Evolutionary conservation across 805 yeast species (phyloP).

Genomic region (Novakomyces olei): DNA sequence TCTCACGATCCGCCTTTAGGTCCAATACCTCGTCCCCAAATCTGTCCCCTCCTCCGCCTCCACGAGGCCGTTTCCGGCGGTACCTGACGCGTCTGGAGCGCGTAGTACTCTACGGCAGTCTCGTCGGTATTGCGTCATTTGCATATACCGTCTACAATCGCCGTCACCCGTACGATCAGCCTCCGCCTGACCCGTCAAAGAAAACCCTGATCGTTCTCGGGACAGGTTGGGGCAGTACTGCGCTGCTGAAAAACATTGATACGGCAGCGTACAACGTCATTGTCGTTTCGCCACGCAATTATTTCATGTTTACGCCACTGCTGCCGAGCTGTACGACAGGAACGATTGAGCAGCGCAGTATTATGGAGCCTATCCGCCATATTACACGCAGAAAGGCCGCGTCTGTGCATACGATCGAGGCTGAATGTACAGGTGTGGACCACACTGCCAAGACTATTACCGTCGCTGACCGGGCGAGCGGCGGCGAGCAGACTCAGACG

Average conservation of each 20-base stretch:
- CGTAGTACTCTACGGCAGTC: too few species aligned
- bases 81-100: too few species aligned
- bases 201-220: conserved; percentile 43
- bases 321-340: conserved; percentile 91
- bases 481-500: background rate
- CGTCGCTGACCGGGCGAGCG: conserved; percentile 23
- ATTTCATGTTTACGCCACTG: conserved; percentile 81
- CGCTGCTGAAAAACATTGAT: conserved; percentile 64
- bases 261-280: conserved; percentile 73
- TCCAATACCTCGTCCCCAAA: too few species aligned
- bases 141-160: conserved; percentile 18
- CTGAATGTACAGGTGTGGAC: conserved; percentile 33
- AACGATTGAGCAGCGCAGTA: conserved; percentile 33
- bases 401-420: conserved; percentile 32
- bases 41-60: too few species aligned
- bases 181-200: conserved; percentile 32
- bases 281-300: conserved; percentile 82
- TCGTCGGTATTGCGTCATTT: too few species aligned
- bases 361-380: conserved; percentile 31
- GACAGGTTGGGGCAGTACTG: conserved; percentile 82
- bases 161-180: conserved; percentile 17
- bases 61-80: too few species aligned
- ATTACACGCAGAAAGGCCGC: conserved; percentile 42
- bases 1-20: too few species aligned
- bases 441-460: conserved; percentile 21